These are phyloP conservation scores for Circinella minor DNA, from an alignment of 371 early-diverging fungal genomes.

Conservation along the genomic window DNA sequence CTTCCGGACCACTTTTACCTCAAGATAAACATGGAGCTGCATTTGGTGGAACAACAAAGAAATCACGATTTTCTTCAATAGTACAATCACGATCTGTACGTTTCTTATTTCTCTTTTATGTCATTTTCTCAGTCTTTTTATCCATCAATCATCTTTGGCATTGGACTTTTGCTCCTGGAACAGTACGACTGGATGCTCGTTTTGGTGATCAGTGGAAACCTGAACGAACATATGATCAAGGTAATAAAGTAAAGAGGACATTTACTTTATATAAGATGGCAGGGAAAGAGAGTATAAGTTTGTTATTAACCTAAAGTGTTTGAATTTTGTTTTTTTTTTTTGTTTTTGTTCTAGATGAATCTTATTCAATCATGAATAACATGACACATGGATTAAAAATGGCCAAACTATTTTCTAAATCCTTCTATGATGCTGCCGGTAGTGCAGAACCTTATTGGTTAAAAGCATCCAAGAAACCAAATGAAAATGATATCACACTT, in stretches of 20 bases:
- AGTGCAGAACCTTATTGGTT: slow-evolving; percentile 47
- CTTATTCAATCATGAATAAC: slow-evolving; percentile 40
- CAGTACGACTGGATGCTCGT: slow-evolving; percentile 16
- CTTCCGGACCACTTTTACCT: slow-evolving; percentile 43
- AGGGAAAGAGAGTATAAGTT: too few relatives aligned
- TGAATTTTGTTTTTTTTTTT: too few relatives aligned
- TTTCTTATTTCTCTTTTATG: slow-evolving; percentile 41
- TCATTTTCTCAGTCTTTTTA: slow-evolving; percentile 47
- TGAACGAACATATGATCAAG: slow-evolving; percentile 49
- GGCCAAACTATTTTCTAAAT: slow-evolving; percentile 50
- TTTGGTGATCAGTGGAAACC: slow-evolving; percentile 42
- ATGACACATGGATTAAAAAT: slow-evolving; percentile 53
- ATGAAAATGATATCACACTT: slow-evolving; percentile 38
- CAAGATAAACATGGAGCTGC: slow-evolving; percentile 44
- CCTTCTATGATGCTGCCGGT: slow-evolving; percentile 40
- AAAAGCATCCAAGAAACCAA: slow-evolving; percentile 28
- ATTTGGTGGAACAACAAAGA: slow-evolving; percentile 45
- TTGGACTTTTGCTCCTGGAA: slow-evolving; percentile 25
- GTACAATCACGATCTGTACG: slow-evolving; percentile 33
- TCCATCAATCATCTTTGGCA: slow-evolving; percentile 45
- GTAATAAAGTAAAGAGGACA: slow-evolving; percentile 24
- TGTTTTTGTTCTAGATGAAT: slow-evolving; percentile 35
- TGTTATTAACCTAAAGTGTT: too few relatives aligned
- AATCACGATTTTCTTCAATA: slow-evolving; percentile 16
- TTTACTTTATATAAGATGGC: too few relatives aligned